Evolutionary conservation across 2,329 filamentous ascomycete species (phyloP), one percentile per base, ranked within the genome.

Genomic region (Pseudogymnoascus sp.): DNA sequence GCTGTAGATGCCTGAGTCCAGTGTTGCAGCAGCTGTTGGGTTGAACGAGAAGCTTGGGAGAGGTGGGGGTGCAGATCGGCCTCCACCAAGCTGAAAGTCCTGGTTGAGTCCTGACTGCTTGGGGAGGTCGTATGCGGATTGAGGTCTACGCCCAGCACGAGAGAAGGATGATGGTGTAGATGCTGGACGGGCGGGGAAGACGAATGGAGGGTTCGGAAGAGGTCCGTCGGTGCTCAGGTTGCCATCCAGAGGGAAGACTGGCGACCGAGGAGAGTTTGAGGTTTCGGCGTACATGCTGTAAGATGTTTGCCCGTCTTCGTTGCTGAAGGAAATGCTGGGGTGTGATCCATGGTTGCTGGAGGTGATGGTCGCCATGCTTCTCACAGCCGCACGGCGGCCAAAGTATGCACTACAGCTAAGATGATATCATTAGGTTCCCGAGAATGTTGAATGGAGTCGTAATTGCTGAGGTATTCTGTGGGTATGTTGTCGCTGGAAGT

Each of bases 131-230:
- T 67, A 67, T 40, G 67, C 69, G 63, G 84, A 85, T 5, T 60
- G 34, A 62, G 82, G 82, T 43, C 83, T 79, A 69, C 80, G 79
- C 40, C 78, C 79, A 0, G 79, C 74, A 65, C 82, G 76, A 7
- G 82, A 79, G 49, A 77, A 77, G 0, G 79, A 77, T 2, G 79
- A 76, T 1, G 81, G 77, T 3, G 79, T 77, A 1, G 80, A 79
- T 18, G 77, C 76, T 5, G 82, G 77, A 70, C 77, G 74, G 21
- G 78, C 74, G 1, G 86, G 87, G 68, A 89, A 89, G 63, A 85
- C 80, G 69, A 89, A 89, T 5, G 81, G 81, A 31, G 87, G 86
- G 62, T 88, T 88, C 56, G 85, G 85, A 60, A 78, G 78, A 61
- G 82, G 81, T 59, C 65, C 62, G 8, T 43, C 62, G 46, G 25